Conservation (phyloP, 768 basidiomycete genomes). For the Leccinum obscurum region DNA sequence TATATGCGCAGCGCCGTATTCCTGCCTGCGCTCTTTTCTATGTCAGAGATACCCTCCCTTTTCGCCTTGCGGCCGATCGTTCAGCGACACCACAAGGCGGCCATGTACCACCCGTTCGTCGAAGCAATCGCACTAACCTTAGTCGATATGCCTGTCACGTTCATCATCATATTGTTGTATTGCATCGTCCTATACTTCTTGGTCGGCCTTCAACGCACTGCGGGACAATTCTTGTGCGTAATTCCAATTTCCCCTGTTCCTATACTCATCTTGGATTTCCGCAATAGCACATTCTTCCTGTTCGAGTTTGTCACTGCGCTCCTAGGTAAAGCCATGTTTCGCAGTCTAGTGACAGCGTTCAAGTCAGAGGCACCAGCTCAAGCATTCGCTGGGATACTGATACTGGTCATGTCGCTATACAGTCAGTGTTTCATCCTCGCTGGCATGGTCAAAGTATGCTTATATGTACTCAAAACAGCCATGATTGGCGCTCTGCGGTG, state of each 20-base stretch:
- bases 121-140: slow-evolving; percentile 47
- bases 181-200: slow-evolving; percentile 57
- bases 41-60: slow-evolving; percentile 58
- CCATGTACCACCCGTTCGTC: slow-evolving; percentile 52
- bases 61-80: slow-evolving; percentile 47
- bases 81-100: slow-evolving; percentile 42
- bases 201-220: slow-evolving; percentile 53
- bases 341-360: slow-evolving; percentile 61
- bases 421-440: slow-evolving; percentile 11
- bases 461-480: slow-evolving; percentile 16
- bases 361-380: slow-evolving; percentile 61
- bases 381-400: slow-evolving; percentile 51
- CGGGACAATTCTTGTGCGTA: slow-evolving; percentile 67
- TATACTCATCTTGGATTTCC: slow-evolving; percentile 3
- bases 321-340: slow-evolving; percentile 77
- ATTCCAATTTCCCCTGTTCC: background rate
- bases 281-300: slow-evolving; percentile 54
- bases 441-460: background rate
- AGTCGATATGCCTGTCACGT: slow-evolving; percentile 47
- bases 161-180: slow-evolving; percentile 37
- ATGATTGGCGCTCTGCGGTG: slow-evolving; percentile 72
- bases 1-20: slow-evolving; percentile 47
- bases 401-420: slow-evolving; percentile 57
- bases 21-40: slow-evolving; percentile 55
- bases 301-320: slow-evolving; percentile 58